Conservation (phyloP, 1,139 yeast species). For the Suhomyces bribrorum region DNA sequence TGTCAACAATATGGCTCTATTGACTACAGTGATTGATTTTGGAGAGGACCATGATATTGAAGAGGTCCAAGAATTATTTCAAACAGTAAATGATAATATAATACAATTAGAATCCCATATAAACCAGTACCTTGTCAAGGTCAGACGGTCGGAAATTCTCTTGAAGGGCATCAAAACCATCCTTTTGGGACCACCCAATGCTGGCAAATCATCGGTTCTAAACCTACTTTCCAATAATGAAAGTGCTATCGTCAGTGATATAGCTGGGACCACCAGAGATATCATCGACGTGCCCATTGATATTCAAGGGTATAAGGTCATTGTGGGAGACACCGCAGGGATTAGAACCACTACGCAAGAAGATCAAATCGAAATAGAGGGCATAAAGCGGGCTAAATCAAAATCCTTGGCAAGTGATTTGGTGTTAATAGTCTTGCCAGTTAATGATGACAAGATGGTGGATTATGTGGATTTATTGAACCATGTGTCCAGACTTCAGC, state of each 20-base stretch:
- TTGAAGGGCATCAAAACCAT: slow-evolving; percentile 73
- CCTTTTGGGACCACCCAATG: slow-evolving; percentile 90
- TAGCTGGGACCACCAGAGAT: slow-evolving; percentile 96
- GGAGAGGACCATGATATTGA: slow-evolving; percentile 93
- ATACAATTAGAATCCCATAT: slow-evolving; percentile 46
- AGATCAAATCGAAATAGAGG: slow-evolving; percentile 74
- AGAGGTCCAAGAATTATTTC: slow-evolving; percentile 53
- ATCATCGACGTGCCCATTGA: slow-evolving; percentile 79
- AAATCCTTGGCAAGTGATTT: slow-evolving; percentile 63
- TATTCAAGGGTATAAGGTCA: slow-evolving; percentile 79
- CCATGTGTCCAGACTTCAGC: slow-evolving; percentile 35
- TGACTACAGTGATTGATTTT: slow-evolving; percentile 90
- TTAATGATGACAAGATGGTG: slow-evolving; percentile 18
- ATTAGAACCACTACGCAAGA: slow-evolving; percentile 53
- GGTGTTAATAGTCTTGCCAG: slow-evolving; percentile 55
- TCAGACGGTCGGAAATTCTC: slow-evolving; percentile 63
- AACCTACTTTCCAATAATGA: slow-evolving; percentile 75
- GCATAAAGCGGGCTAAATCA: slow-evolving; percentile 73
- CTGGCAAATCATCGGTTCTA: slow-evolving; percentile 88
- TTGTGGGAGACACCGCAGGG: slow-evolving; percentile 94
- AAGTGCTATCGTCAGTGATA: slow-evolving; percentile 86
- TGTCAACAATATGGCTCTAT: slow-evolving; percentile 65
- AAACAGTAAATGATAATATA: slow-evolving; percentile 49
- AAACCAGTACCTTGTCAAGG: slow-evolving; percentile 47
- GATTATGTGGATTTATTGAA: slow-evolving; percentile 30